Conservation (phyloP, 495 filamentous ascomycete species). For the Annulohypoxylon maeteangense region DNA sequence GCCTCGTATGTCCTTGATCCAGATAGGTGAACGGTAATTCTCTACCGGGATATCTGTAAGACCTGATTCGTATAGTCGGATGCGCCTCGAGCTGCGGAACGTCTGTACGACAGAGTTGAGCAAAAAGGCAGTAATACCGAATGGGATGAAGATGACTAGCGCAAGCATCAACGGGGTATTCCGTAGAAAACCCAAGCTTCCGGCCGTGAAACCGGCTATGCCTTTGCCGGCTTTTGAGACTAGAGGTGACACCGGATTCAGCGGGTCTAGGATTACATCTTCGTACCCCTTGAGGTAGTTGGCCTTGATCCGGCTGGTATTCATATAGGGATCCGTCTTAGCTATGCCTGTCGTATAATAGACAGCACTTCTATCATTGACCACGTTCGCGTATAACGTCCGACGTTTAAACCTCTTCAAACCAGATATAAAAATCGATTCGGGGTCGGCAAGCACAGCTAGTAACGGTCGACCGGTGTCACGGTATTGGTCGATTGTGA, state of each 20-base stretch:
- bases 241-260: slow-evolving; percentile 66
- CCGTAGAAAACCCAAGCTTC: slow-evolving; percentile 42
- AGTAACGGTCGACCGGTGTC: slow-evolving; percentile 82
- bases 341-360: slow-evolving; percentile 86
- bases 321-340: slow-evolving; percentile 76
- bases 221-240: slow-evolving; percentile 45
- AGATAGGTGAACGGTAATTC: slow-evolving; percentile 78
- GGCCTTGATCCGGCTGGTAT: slow-evolving; percentile 70
- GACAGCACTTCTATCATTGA: slow-evolving; percentile 81
- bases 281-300: slow-evolving; percentile 81
- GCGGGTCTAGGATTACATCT: slow-evolving; percentile 77
- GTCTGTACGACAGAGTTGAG: slow-evolving; percentile 81
- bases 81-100: slow-evolving; percentile 74
- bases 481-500: slow-evolving; percentile 85
- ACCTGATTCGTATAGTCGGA: slow-evolving; percentile 78
- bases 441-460: slow-evolving; percentile 81
- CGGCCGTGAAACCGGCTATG: slow-evolving; percentile 36
- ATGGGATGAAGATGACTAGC: slow-evolving; percentile 71
- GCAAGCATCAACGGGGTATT: slow-evolving; percentile 69
- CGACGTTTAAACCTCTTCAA: slow-evolving; percentile 77
- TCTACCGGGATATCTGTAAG: slow-evolving; percentile 68
- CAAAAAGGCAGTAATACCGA: slow-evolving; percentile 75
- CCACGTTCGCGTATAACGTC: slow-evolving; percentile 82
- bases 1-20: slow-evolving; percentile 75
- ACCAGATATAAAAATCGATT: slow-evolving; percentile 86